Conservation (phyloP, 2,329 filamentous ascomycete genomes). For the Alternaria triticina region DNA sequence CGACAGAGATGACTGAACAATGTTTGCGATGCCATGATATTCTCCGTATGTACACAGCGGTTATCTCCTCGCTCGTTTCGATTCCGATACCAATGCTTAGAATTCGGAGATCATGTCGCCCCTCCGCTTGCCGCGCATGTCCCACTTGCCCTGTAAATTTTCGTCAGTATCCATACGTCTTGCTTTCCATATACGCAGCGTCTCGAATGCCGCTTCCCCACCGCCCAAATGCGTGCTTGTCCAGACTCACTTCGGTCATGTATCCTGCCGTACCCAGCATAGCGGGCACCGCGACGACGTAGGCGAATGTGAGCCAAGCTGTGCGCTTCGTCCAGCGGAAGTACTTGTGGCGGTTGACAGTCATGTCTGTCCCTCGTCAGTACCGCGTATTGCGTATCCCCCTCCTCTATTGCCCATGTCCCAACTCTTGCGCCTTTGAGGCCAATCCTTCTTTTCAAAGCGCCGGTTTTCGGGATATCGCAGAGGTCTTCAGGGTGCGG, state of each 20-base stretch:
- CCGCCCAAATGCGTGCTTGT: background rate
- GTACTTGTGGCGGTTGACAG: constrained; percentile 85
- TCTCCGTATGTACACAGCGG: constrained; percentile 22
- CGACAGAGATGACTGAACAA: too few relatives aligned
- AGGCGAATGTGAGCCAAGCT: constrained; percentile 78
- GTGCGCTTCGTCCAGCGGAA: constrained; percentile 92
- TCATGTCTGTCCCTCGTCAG: constrained; percentile 69
- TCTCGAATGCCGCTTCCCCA: constrained; percentile 8
- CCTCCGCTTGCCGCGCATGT: constrained; percentile 84
- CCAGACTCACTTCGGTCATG: constrained; percentile 80
- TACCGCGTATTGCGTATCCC: background rate
- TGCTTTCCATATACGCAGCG: background rate
- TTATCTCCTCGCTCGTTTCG: background rate
- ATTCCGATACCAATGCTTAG: constrained; percentile 51
- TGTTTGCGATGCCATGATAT: constrained; percentile 6
- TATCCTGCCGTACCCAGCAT: constrained; percentile 76
- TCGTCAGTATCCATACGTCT: background rate
- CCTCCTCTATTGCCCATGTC: background rate
- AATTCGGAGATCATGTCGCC: constrained; percentile 85
- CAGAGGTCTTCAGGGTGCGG: constrained; percentile 12
- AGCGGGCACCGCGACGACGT: constrained; percentile 74
- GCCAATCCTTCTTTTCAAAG: background rate
- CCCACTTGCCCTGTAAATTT: constrained; percentile 75
- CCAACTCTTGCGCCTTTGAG: background rate
- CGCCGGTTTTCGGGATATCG: background rate